Base-by-base conservation (phyloP, 441 rosid species). In the Erodium moschatum region DNA sequence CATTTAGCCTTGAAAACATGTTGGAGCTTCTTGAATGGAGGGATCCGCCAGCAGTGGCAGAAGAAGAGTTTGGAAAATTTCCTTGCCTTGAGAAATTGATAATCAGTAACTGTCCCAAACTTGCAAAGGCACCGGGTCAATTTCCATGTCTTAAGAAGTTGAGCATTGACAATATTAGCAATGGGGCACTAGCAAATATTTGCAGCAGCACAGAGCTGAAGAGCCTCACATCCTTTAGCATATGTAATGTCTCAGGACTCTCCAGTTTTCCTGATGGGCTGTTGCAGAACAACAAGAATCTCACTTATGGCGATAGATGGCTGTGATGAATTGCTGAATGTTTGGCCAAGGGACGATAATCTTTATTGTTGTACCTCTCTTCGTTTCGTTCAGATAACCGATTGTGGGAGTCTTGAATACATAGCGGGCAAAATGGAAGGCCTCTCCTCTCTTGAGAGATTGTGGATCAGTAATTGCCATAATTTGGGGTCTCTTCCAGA, bases 81-180 rank as follows among this genome's bases (percentile, higher is more conserved):
- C 82, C 80, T 69, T 20, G 21, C 31, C 76, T 79, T 2, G 54
- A 66, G 56, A 46, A 58, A 2, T 65, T 80, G 31, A 3, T 44
- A 0, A 69, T 76, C 54, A 0, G 1, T 3, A 0, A 1, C 0
- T 72, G 76, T 52, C 19, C 1, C 6, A 13, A 72, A 29, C 46
- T 27, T 16, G 67, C 29, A 24, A 29, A 68, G 11, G 72, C 70
- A 6, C 11, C 29, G 9, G 11, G 50, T n/a, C 42, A 66, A 12
- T 6, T 61, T 27, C 67, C 71, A 1, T 21, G 70, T n/a, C 79
- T 76, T 13, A 16, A 10, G 8, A 9, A 24, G 10, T 50, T 76
- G 12, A 40, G 11, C 8, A 5, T 8, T 61, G 31, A 61, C 2
- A 61, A 54, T 54, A 7, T 54, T 18, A 54, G 11, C 61, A 54